Percentiles rank a stretch among this genome's conserved stretches.
Evolutionary conservation across 495 filamentous ascomycete species (phyloP).

Genomic region (Aspergillus affinis): DNA sequence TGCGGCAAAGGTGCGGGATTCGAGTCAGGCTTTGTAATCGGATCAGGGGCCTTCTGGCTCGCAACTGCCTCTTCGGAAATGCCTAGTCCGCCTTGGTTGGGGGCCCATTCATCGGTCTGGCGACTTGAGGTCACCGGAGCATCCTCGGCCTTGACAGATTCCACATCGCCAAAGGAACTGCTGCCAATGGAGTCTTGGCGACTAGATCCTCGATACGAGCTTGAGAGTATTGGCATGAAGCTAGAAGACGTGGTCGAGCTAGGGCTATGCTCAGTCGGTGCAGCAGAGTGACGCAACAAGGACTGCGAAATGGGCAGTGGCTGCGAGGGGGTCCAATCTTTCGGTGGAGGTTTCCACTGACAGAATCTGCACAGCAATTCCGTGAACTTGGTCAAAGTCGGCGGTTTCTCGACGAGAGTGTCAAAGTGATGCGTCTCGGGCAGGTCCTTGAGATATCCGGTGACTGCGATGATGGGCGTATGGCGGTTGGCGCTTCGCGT

Average conservation of each 20-base stretch:
- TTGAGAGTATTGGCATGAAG: conserved; percentile 65
- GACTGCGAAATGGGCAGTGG: conserved; percentile 59
- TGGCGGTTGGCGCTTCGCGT: conserved; percentile 92
- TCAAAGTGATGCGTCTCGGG: conserved; percentile 94
- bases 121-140: conserved; percentile 72
- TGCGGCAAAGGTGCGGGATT: conserved; percentile 45
- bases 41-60: conserved; percentile 26
- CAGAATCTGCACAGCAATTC: conserved; percentile 84
- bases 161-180: conserved; percentile 81
- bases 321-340: conserved; percentile 45
- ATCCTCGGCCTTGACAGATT: conserved; percentile 76
- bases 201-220: conserved; percentile 74
- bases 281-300: conserved; percentile 58
- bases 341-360: conserved; percentile 81
- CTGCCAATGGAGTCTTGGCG: conserved; percentile 84
- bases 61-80: conserved; percentile 55
- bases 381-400: conserved; percentile 81
- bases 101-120: conserved; percentile 72
- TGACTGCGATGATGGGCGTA: conserved; percentile 96
- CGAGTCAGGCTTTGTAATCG: conserved; percentile 27
- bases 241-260: conserved; percentile 77
- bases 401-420: conserved; percentile 90
- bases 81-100: conserved; percentile 62
- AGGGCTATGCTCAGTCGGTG: conserved; percentile 74
- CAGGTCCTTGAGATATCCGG: conserved; percentile 93